Evolutionary conservation across 257 asterid species (phyloP).

Genomic region (Haberlea rhodopensis): DNA sequence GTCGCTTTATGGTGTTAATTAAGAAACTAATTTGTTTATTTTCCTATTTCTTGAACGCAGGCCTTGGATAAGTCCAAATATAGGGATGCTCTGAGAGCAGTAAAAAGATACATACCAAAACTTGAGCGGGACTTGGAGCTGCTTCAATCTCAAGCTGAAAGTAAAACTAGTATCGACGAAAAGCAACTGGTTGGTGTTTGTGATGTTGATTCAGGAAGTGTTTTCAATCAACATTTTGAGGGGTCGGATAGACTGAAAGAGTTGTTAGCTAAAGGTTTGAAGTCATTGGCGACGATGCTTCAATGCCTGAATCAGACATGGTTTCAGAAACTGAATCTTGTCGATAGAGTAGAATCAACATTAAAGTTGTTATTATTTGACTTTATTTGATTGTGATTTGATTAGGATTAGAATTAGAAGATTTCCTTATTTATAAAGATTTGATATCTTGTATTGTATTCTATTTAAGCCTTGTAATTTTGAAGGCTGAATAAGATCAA

Average conservation of each 20-base stretch:
- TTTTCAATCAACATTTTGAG: conserved; percentile 36
- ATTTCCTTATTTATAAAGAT: too few relatives aligned
- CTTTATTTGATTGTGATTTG: too few relatives aligned
- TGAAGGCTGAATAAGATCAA: too few relatives aligned
- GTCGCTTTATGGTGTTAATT: neutral
- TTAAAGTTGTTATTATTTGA: too few relatives aligned
- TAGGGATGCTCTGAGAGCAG: conserved; percentile 82
- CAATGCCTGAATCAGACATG: conserved; percentile 38
- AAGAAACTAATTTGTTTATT: conserved; percentile 21
- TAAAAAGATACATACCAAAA: conserved; percentile 68
- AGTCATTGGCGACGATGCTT: conserved; percentile 33
- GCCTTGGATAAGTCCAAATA: conserved; percentile 94
- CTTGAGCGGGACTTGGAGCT: conserved; percentile 87
- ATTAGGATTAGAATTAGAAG: too few relatives aligned
- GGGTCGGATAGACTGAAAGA: conserved; percentile 57
- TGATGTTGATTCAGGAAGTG: conserved; percentile 28
- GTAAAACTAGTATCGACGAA: conserved; percentile 28
- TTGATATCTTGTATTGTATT: too few relatives aligned
- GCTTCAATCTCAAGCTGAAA: conserved; percentile 66
- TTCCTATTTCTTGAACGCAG: conserved; percentile 39
- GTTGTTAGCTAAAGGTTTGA: conserved; percentile 49
- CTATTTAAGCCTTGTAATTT: too few relatives aligned
- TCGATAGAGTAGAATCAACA: too few relatives aligned
- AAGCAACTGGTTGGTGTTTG: conserved; percentile 29
- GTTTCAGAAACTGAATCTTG: conserved; percentile 74